These are phyloP conservation scores for Penicillium sp. DNA, from an alignment of 2,329 filamentous ascomycete genomes.

Conservation along the genomic window DNA sequence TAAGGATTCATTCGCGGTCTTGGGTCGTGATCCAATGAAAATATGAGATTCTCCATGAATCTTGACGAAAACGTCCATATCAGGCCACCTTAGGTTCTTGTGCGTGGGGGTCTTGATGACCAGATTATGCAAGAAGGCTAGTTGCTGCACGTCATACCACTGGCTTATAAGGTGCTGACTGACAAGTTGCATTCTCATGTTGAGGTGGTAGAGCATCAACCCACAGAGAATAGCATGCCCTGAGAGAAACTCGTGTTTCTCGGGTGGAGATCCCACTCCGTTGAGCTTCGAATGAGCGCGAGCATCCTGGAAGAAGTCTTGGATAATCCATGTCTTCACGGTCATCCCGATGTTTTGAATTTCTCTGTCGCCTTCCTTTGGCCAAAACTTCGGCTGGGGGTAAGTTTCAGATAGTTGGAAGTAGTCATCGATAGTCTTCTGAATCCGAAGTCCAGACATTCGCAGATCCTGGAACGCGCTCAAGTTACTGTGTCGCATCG, in stretches of 20 bases:
- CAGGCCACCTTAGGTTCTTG: conserved; percentile 22
- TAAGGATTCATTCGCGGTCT: conserved; percentile 22
- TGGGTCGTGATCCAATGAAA: conserved; percentile 25
- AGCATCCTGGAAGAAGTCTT: conserved; percentile 16
- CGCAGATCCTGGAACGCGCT: conserved; percentile 20
- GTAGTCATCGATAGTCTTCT: conserved; percentile 23
- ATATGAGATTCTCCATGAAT: conserved; percentile 28
- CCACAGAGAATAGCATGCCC: conserved; percentile 23
- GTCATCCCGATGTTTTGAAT: conserved; percentile 13
- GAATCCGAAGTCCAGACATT: conserved; percentile 23
- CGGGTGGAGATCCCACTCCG: background rate
- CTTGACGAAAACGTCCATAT: conserved; percentile 27
- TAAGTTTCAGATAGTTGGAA: conserved; percentile 18
- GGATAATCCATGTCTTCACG: conserved; percentile 15
- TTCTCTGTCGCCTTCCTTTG: conserved; percentile 19
- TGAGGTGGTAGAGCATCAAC: conserved; percentile 21
- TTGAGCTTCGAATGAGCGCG: conserved; percentile 1
- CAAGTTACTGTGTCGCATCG: conserved; percentile 21
- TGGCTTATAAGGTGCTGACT: conserved; percentile 22
- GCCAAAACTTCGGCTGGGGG: conserved; percentile 20
- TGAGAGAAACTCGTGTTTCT: conserved; percentile 22
- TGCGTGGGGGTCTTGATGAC: conserved; percentile 9
- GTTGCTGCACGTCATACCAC: conserved; percentile 26
- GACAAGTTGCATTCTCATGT: conserved; percentile 21
- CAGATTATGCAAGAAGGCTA: conserved; percentile 28